Evolutionary conservation across 495 filamentous ascomycete species (phyloP), one percentile per base, ranked within the genome.

Genomic region (Penicillium manginii): DNA sequence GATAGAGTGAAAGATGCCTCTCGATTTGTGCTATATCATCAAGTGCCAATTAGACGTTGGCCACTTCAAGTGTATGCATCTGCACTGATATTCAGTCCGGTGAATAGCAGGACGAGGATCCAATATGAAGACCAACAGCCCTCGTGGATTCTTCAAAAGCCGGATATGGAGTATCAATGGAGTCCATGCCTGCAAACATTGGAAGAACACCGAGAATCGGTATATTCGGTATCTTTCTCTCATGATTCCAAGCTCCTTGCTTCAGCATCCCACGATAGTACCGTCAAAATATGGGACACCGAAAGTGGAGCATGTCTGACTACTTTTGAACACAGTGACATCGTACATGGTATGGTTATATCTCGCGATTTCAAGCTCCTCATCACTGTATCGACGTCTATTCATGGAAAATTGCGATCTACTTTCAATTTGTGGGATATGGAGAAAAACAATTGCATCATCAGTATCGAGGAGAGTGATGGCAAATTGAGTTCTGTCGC

Each of bases 31-130:
- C 53, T 65, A 48, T 67, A 58, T 59, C 55, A 68, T 26, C 65
- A 57, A 32, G 19, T 14, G 19, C 61, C 51, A 31, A 72, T 74
- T 55, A 67, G 67, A 54, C 59, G 46, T 17, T 23, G 43, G 52
- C 71, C 72, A 53, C 71, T 74, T 23, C 72, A 74, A 52, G 62
- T 55, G 52, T 75, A 75, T 60, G 40, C 42, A 11, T 75, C 72
- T 43, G 71, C 67, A 19, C 58, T 75, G 17, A 14, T 74, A 42
- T 74, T 73, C 52, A 73, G 71, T 60, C 70, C 71, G 45, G 51
- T 48, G 9, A 29, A 29, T 14, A 66, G 66, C 35, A 29, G 58
- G 22, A 66, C 53, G 15, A 47, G 59, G 52, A 19, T 29, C 15
- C 35, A 55, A 33, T 70, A 62, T 39, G n/a, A 62, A 37, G 4